Evolutionary conservation across 768 basidiomycete species (phyloP), one percentile per base, ranked within the genome.

Genomic region (Suillus weaverae): DNA sequence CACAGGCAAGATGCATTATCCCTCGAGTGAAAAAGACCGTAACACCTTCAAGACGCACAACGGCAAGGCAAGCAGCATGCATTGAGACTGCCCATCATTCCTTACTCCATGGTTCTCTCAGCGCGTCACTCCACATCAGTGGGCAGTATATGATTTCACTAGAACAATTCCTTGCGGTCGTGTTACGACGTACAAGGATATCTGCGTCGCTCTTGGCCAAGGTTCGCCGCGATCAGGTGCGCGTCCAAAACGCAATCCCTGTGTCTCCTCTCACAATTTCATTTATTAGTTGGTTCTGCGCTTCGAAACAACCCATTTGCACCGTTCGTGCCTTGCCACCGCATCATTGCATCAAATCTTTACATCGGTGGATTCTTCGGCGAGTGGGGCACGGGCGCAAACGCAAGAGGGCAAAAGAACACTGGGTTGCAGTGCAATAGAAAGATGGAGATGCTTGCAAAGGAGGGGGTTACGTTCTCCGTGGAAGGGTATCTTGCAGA

Each of bases 261-360:
- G 66, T 53, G 32, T 46, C 36, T n/a, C 13, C 26, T 46, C 35
- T 54, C 10, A 64, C 26, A 41, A 43, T 6, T 13, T 30, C 36
- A 32, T 26, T 36, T 62, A 18, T n/a, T 67, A 86, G 89, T 89
- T n/a, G 90, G 89, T 22, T 80, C 77, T 38, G 89, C 89, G 0
- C 74, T 91, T 33, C 79, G 85, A 48, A 81, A 79, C 59, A 90
- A 91, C 68, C 89, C 89, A 0, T 91, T 90, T 72, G 82, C 83
- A 5, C 89, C 89, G 0, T 81, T 79, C 64, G 80, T 91, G 5
- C 90, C 89, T 0, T 91, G 90, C 65, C 90, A 91, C 69, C 84
- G 89, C 39, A 82, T 91, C 61, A 83, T 91, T 16, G 86, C 88
- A 0, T 84, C 87, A 0, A 84, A 81, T 66, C 72, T 81, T 13